Evolutionary conservation across 495 filamentous ascomycete species (phyloP).

Genomic region (Hypoxylon lenormandii): DNA sequence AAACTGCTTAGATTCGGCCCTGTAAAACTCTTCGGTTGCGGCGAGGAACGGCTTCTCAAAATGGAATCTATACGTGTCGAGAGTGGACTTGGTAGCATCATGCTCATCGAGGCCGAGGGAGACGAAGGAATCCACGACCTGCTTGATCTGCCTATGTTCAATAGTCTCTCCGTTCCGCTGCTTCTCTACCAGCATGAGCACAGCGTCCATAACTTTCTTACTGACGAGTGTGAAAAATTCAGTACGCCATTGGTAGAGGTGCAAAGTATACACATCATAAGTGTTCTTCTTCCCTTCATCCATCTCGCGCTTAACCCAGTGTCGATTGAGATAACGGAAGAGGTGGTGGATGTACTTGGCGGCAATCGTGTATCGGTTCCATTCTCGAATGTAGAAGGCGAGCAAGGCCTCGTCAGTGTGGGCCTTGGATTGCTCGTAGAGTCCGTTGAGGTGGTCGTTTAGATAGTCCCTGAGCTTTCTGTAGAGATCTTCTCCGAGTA

Average conservation of each 20-base stretch:
- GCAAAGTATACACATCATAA: constrained; percentile 96
- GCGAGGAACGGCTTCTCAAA: constrained; percentile 93
- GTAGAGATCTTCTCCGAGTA: constrained; percentile 96
- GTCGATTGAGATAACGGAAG: constrained; percentile 95
- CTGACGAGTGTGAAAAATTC: constrained; percentile 88
- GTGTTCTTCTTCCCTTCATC: constrained; percentile 99
- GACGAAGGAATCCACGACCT: constrained; percentile 95
- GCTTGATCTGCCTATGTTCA: constrained; percentile 95
- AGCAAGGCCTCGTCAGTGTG: constrained; percentile 92
- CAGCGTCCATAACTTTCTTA: constrained; percentile 90
- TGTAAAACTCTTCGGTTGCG: constrained; percentile 86
- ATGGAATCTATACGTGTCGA: constrained; percentile 90
- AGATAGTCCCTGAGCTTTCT: constrained; percentile 87
- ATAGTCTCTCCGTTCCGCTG: constrained; percentile 98
- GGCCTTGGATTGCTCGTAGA: constrained; percentile 74
- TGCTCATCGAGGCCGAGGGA: constrained; percentile 93
- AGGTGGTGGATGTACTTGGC: constrained; percentile 97
- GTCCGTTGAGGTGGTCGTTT: constrained; percentile 73
- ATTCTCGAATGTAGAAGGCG: constrained; percentile 95
- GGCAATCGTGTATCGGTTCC: constrained; percentile 92
- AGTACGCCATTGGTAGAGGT: constrained; percentile 92
- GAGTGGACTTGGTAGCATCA: constrained; percentile 90
- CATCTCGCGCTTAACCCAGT: constrained; percentile 99
- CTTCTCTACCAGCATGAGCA: constrained; percentile 95
- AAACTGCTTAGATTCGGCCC: constrained; percentile 91